Conservation (phyloP, 106 monocot genomes). For the Acorus gramineus region DNA sequence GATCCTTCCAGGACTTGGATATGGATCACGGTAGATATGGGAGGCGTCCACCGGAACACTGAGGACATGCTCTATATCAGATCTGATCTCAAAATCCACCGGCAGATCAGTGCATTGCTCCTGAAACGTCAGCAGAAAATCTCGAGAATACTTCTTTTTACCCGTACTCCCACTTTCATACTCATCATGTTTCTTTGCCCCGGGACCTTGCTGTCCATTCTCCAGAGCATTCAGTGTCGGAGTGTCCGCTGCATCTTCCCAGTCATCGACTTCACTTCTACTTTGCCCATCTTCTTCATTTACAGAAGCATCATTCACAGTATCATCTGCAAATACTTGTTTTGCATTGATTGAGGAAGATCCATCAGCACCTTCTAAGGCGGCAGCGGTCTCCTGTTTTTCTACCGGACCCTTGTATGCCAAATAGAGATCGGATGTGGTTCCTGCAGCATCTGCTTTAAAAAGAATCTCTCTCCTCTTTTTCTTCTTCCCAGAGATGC, state of each 20-base stretch:
- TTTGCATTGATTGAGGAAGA: constrained; percentile 12
- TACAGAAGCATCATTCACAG: constrained; percentile 14
- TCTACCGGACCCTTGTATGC: constrained; percentile 80
- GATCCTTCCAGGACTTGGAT: constrained; percentile 57
- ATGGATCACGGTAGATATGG: constrained; percentile 17
- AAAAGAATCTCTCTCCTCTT: constrained; percentile 58
- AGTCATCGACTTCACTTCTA: constrained; percentile 63
- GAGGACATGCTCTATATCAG: constrained; percentile 29
- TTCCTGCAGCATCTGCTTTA: constrained; percentile 81
- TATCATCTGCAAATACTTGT: constrained; percentile 9
- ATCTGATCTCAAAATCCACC: constrained; percentile 30
- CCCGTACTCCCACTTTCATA: constrained; percentile 5
- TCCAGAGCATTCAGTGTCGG: constrained; percentile 37
- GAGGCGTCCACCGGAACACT: constrained; percentile 6
- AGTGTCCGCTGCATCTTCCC: constrained; percentile 80
- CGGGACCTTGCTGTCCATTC: constrained; percentile 2
- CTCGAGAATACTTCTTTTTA: constrained; percentile 40
- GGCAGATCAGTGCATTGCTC: constrained; percentile 42
- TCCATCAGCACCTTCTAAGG: constrained; percentile 18
- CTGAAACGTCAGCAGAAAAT: constrained; percentile 42
- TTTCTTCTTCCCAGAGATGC: constrained; percentile 36
- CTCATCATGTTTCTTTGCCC: constrained; percentile 10
- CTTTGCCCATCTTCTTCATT: constrained; percentile 27
- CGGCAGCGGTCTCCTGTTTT: constrained; percentile 21
- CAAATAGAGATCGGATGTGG: constrained; percentile 68